Conservation (phyloP, 495 filamentous ascomycete species). For the Penicillium mononematosum region DNA sequence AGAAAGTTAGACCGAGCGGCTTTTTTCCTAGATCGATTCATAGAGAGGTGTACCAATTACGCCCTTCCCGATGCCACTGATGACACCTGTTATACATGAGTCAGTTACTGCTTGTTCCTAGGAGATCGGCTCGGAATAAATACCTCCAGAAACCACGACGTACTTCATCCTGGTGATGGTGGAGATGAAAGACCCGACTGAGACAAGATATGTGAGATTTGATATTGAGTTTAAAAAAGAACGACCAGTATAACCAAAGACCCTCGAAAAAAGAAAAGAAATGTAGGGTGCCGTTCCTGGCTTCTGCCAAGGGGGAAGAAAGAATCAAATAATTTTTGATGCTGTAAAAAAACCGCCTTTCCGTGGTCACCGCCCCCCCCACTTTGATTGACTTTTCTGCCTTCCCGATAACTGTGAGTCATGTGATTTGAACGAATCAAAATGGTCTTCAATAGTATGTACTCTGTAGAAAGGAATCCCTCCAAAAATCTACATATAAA, state of each 20-base stretch:
- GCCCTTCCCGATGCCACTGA: slow-evolving; percentile 81
- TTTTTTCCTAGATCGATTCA: slow-evolving; percentile 2
- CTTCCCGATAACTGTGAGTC: slow-evolving; percentile 11
- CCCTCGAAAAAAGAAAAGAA: slow-evolving; percentile 12
- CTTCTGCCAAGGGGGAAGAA: slow-evolving; percentile 25
- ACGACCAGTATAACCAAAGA: slow-evolving; percentile 1
- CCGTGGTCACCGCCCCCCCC: slow-evolving; percentile 23
- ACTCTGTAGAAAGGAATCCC: neutral
- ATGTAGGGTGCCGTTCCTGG: slow-evolving; percentile 26
- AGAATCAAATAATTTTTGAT: slow-evolving; percentile 13
- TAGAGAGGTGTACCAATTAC: slow-evolving; percentile 51
- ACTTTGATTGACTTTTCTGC: slow-evolving; percentile 14
- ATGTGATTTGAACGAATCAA: slow-evolving; percentile 5
- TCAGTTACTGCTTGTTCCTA: slow-evolving; percentile 8
- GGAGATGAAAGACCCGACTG: neutral
- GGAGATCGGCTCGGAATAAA: slow-evolving; percentile 6
- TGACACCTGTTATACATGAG: slow-evolving; percentile 55
- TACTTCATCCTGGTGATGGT: slow-evolving; percentile 25
- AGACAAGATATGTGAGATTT: slow-evolving; percentile 1
- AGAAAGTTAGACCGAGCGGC: slow-evolving; percentile 12
- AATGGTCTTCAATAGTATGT: neutral
- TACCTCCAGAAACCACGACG: slow-evolving; percentile 31
- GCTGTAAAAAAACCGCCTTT: slow-evolving; percentile 8
- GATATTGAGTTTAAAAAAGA: slow-evolving; percentile 8
- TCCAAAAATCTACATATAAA: neutral